These are phyloP conservation scores for Mycena vitilis DNA, from an alignment of 768 basidiomycete species.

Conservation along the genomic window DNA sequence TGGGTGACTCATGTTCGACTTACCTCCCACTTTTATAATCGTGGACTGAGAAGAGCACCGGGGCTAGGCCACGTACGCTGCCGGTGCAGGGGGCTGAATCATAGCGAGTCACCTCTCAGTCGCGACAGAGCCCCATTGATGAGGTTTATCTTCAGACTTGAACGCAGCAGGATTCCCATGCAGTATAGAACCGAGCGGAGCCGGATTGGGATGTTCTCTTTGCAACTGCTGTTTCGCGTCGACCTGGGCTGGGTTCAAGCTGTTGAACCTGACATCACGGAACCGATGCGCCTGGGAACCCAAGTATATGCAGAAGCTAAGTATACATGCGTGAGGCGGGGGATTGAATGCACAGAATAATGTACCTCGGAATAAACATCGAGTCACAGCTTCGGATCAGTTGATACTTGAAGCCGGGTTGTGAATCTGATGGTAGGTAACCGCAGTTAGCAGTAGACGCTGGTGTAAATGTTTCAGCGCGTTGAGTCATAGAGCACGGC, in stretches of 20 bases:
- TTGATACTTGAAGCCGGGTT: too few species aligned
- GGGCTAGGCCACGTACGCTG: neutral
- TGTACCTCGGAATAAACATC: too few species aligned
- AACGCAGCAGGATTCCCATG: neutral
- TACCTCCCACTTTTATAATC: neutral
- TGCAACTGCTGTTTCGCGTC: too few species aligned
- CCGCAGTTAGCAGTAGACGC: too few species aligned
- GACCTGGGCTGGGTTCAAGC: neutral
- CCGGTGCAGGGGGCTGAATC: slow-evolving; percentile 3
- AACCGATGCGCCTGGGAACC: neutral
- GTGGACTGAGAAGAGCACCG: neutral
- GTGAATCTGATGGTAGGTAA: too few species aligned
- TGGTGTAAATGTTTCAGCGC: too few species aligned
- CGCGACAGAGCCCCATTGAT: neutral
- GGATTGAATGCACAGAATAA: too few species aligned
- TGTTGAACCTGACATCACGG: slow-evolving; percentile 6
- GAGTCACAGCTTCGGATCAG: too few species aligned
- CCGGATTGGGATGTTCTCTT: neutral
- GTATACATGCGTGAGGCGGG: too few species aligned
- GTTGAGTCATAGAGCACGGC: too few species aligned
- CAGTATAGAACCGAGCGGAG: neutral
- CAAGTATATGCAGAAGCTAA: too few species aligned
- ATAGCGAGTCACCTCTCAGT: slow-evolving; percentile 1
- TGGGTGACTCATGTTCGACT: neutral
- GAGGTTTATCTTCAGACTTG: neutral